Evolutionary conservation across 1,139 yeast species (phyloP).

Genomic region (Arxiozyma heterogenica): DNA sequence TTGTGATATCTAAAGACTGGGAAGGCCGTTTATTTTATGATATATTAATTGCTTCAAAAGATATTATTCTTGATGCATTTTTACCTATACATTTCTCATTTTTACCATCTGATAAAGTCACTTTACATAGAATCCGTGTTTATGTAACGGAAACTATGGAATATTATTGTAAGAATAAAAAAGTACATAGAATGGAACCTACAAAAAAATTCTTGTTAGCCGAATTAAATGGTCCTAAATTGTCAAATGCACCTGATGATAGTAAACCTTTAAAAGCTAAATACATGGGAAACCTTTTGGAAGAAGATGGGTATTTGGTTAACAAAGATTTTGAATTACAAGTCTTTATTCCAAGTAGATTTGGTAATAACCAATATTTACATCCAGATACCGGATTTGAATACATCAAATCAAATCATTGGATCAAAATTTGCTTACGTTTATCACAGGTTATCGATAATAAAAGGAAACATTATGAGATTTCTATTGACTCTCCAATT

Average conservation of each 20-base stretch:
- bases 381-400: slow-evolving; percentile 53
- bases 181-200: slow-evolving; percentile 89
- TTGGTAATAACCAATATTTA: slow-evolving; percentile 71
- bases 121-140: slow-evolving; percentile 75
- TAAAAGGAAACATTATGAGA: slow-evolving; percentile 82
- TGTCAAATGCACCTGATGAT: slow-evolving; percentile 24
- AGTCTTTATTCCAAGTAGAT: slow-evolving; percentile 76
- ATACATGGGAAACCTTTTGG: slow-evolving; percentile 36
- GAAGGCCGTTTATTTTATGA: slow-evolving; percentile 86
- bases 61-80: slow-evolving; percentile 72
- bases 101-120: slow-evolving; percentile 80
- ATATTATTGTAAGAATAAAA: slow-evolving; percentile 74
- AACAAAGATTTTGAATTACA: slow-evolving; percentile 73
- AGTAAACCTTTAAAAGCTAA: slow-evolving; percentile 31
- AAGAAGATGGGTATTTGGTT: slow-evolving; percentile 34
- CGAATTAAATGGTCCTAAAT: slow-evolving; percentile 60
- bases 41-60: slow-evolving; percentile 80
- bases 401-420: slow-evolving; percentile 82
- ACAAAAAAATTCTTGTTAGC: slow-evolving; percentile 65
- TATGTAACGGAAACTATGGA: slow-evolving; percentile 84
- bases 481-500: slow-evolving; percentile 86
- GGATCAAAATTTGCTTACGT: slow-evolving; percentile 88
- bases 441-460: slow-evolving; percentile 54
- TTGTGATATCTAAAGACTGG: slow-evolving; percentile 85
- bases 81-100: slow-evolving; percentile 78